phyloP scores from a whole-genome alignment of 2,329 filamentous ascomycete genomes.

The Alternaria arbusti region DNA sequence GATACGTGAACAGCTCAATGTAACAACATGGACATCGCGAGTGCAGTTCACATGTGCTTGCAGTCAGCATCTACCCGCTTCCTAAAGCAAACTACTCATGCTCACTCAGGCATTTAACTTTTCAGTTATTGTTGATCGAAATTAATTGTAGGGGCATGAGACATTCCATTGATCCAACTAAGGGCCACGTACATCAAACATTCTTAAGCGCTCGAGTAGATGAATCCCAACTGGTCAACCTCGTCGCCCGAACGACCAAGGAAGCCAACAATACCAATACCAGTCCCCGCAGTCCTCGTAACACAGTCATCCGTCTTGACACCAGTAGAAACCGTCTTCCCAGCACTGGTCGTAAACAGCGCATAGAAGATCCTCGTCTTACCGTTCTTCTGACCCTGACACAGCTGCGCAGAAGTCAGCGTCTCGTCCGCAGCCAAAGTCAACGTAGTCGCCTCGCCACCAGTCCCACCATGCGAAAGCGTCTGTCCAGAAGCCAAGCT shows the following conservation, averaged over 20 bases:
- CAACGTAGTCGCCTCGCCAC: slow-evolving; percentile 55
- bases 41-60: neutral
- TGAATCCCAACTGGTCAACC: slow-evolving; percentile 60
- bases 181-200: neutral
- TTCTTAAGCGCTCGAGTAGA: slow-evolving; percentile 24
- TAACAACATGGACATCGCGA: neutral
- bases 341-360: slow-evolving; percentile 59
- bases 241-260: slow-evolving; percentile 61
- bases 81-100: rapidly evolving
- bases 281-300: slow-evolving; percentile 55
- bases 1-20: neutral
- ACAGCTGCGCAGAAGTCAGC: slow-evolving; percentile 59
- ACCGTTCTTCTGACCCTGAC: slow-evolving; percentile 56
- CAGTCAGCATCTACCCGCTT: neutral
- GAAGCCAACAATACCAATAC: slow-evolving; percentile 63
- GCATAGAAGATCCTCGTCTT: slow-evolving; percentile 64
- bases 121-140: neutral
- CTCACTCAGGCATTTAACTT: neutral
- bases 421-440: slow-evolving; percentile 56
- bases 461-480: slow-evolving; percentile 61
- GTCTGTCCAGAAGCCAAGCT: slow-evolving; percentile 57
- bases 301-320: slow-evolving; percentile 56
- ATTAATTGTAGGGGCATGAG: neutral
- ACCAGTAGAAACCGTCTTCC: slow-evolving; percentile 56
- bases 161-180: neutral